phyloP scores from a whole-genome alignment of 1,284 basidiomycete species.

The Veloporphyrellus conicus region DNA sequence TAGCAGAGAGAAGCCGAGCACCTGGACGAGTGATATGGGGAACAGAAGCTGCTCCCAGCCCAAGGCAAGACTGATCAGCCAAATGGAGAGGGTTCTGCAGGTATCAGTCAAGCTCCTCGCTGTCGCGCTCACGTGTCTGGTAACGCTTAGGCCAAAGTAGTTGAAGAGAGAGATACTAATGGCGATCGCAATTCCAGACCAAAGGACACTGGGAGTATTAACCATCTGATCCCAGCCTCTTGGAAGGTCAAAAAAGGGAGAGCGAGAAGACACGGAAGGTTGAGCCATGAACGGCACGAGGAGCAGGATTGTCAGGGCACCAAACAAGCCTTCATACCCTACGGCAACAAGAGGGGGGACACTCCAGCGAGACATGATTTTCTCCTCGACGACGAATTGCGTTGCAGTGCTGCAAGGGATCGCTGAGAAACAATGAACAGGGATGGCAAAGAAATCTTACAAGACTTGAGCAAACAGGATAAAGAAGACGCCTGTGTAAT shows the following conservation, averaged over 20 bases:
- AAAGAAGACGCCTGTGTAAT: slow-evolving; percentile 71
- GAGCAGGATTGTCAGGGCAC: slow-evolving; percentile 71
- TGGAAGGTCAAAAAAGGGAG: slow-evolving; percentile 88
- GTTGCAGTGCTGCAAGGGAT: slow-evolving; percentile 65
- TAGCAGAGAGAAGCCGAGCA: slow-evolving; percentile 84
- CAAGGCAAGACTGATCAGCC: slow-evolving; percentile 78
- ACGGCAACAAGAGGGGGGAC: slow-evolving; percentile 93
- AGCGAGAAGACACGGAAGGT: slow-evolving; percentile 48
- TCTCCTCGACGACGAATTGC: slow-evolving; percentile 94
- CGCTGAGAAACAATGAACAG: slow-evolving; percentile 17
- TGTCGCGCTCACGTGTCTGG: slow-evolving; percentile 84
- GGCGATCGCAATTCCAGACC: slow-evolving; percentile 75
- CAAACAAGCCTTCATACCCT: slow-evolving; percentile 92
- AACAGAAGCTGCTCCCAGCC: slow-evolving; percentile 91
- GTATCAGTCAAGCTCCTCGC: slow-evolving; percentile 91
- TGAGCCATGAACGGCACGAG: slow-evolving; percentile 70
- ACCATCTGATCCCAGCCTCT: slow-evolving; percentile 90
- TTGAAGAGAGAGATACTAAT: slow-evolving; percentile 92
- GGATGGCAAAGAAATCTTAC: slow-evolving; percentile 46
- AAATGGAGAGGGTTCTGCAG: slow-evolving; percentile 91
- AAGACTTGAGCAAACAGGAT: slow-evolving; percentile 97
- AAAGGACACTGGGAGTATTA: slow-evolving; percentile 72
- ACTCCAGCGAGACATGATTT: slow-evolving; percentile 74
- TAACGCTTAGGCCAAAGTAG: slow-evolving; percentile 91
- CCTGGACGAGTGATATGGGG: slow-evolving; percentile 82